Evolutionary conservation across 2,329 filamentous ascomycete species (phyloP), one percentile per base, ranked within the genome.

Genomic region (Talaromyces sp.): DNA sequence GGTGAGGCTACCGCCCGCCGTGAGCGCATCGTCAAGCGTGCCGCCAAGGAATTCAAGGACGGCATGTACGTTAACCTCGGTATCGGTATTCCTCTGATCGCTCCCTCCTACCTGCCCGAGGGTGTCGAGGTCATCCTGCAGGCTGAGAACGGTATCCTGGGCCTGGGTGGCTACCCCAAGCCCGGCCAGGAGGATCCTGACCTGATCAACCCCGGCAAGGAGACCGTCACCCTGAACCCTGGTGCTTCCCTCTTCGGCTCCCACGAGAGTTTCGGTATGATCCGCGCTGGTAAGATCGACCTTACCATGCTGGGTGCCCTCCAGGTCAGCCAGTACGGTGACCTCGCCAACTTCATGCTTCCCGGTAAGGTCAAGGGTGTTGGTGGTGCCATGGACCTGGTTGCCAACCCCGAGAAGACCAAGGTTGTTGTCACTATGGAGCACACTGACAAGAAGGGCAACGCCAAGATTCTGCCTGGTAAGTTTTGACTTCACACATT

Each of bases 11-110:
- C 87, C 36, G 83, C 84, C 65, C 89, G 90, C 79, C 84, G 90
- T 55, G 89, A 95, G 75, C 83, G 88, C 52, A 95, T 96, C 64
- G 90, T 90, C 1, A 82, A 82, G 61, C 82, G 91, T 41, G 89
- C 90, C 0, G 88, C 90, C 0, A 87, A 89, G 73, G 91, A 95
- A 73, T 81, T 96, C 58, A 88, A 90, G 72, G 82, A 94, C 72
- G 90, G 90, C 76, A 93, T 93, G 89, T 94, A 94, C 73, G 90
- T 90, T 66, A 71, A 95, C 93, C 67, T 95, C 39, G 90, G 90
- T 59, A 94, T 95, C 61, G 83, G 90, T 17, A 91, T 96, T 73
- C 91, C 90, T 1, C 93, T 90, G 40, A 80, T 94, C 29, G 89
- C 90, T 1, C 89, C 90, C 0, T 86, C 86, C 2, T 92, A 89